Conservation (phyloP, 1,284 basidiomycete genomes). For the Trichosporon sp. region DNA sequence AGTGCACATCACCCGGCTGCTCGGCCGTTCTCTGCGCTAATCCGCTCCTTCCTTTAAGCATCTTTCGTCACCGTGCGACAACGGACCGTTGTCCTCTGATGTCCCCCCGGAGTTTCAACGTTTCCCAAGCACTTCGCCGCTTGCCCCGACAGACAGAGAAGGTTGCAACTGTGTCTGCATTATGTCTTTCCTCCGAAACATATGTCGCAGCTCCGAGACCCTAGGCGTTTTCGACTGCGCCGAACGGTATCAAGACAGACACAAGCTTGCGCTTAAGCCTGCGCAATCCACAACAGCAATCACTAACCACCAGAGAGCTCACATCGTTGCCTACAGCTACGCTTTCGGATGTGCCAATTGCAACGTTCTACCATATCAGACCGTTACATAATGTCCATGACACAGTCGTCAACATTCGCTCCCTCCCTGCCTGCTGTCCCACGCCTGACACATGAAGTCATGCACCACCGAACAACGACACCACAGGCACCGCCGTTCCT, state of each 20-base stretch:
- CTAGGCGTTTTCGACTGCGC: not conserved
- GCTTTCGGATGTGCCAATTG: no score
- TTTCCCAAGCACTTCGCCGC: not conserved
- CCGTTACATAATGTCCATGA: not conserved
- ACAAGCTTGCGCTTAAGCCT: not conserved
- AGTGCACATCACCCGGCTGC: not conserved
- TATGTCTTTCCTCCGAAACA: not conserved
- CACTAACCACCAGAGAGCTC: not conserved
- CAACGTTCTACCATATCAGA: no score
- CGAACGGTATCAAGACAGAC: no score
- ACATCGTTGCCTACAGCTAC: no score
- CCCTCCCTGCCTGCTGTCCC: not conserved
- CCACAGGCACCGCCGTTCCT: not conserved
- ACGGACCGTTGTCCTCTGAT: not conserved
- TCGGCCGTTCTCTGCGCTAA: not conserved
- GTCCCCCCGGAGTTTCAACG: not conserved
- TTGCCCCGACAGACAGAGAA: not conserved
- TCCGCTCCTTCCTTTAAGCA: not conserved
- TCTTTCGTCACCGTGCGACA: conserved; percentile 7
- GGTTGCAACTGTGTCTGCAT: not conserved
- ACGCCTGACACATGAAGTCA: not conserved
- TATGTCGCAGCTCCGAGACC: no score
- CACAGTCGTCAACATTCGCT: not conserved
- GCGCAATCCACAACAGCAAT: not conserved
- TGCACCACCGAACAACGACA: not conserved